Percentiles rank a stretch among this genome's conserved stretches.
phyloP scores from a whole-genome alignment of 2,329 filamentous ascomycete genomes.

The Spiromastix sp. region DNA sequence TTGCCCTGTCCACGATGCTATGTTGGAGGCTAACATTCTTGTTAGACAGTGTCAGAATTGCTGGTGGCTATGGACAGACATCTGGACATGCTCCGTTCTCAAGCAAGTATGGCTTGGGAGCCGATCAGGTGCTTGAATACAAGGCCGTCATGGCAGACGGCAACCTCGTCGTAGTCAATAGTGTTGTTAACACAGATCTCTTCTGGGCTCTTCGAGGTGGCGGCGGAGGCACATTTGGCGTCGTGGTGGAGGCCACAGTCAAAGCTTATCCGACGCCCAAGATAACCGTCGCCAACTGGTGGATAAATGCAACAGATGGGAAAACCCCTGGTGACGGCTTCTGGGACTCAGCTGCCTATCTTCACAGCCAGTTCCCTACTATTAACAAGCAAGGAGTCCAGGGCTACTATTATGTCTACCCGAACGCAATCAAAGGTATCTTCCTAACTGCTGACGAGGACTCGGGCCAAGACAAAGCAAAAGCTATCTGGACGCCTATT shows the following conservation, averaged over 20 bases:
- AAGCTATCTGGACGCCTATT: constrained; percentile 3
- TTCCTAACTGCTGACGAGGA: constrained; percentile 4
- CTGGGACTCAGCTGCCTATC: constrained; percentile 8
- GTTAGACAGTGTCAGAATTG: constrained; percentile 39
- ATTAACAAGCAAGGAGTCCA: constrained; percentile 9
- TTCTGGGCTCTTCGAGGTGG: constrained; percentile 56
- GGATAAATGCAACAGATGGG: constrained; percentile 9
- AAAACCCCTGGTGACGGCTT: constrained; percentile 7
- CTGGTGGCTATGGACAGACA: constrained; percentile 51
- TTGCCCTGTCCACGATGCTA: neutral
- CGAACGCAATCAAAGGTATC: constrained; percentile 6
- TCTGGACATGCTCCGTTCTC: constrained; percentile 49
- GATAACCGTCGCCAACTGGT: constrained; percentile 1
- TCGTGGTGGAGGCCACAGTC: constrained; percentile 47
- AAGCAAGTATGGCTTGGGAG: constrained; percentile 46
- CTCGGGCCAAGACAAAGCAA: neutral
- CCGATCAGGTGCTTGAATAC: constrained; percentile 48
- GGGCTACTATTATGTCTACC: constrained; percentile 11
- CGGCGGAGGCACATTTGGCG: constrained; percentile 48
- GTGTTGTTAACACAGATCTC: constrained; percentile 42
- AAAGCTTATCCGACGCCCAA: constrained; percentile 25
- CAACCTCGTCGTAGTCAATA: constrained; percentile 38
- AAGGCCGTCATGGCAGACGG: constrained; percentile 47
- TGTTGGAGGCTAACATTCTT: neutral
- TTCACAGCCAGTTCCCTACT: constrained; percentile 9